phyloP scores from a whole-genome alignment of 371 early-diverging fungal species.

The Mucor lusitanicus region DNA sequence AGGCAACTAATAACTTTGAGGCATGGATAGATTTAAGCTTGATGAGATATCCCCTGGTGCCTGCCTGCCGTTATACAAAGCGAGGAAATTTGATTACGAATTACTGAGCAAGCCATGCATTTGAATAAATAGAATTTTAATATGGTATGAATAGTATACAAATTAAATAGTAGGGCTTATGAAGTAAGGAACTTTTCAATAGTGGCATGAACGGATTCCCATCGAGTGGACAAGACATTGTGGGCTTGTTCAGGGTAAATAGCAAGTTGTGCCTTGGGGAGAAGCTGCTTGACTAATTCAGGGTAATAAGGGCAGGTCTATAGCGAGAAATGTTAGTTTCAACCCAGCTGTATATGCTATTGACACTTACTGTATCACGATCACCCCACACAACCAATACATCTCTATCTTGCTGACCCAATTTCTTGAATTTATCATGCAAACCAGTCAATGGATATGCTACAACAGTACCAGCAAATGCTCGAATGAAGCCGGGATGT shows the following conservation, averaged over 20 bases:
- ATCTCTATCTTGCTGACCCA: conserved; percentile 31
- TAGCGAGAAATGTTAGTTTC: neutral
- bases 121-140: neutral
- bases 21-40: conserved; percentile 43
- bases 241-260: conserved; percentile 35
- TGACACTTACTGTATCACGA: conserved; percentile 33
- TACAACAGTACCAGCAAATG: conserved; percentile 44
- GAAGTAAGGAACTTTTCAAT: conserved; percentile 13
- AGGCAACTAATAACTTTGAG: neutral
- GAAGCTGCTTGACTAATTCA: conserved; percentile 13
- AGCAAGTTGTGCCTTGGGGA: conserved; percentile 30
- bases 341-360: too few relatives aligned
- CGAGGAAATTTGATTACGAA: conserved; percentile 62
- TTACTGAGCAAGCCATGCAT: conserved; percentile 52
- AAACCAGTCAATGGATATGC: conserved; percentile 42
- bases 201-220: conserved; percentile 12
- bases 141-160: neutral
- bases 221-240: conserved; percentile 31
- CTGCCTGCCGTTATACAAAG: conserved; percentile 47
- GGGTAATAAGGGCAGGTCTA: conserved; percentile 38
- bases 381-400: conserved; percentile 51
- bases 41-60: conserved; percentile 66
- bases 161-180: neutral
- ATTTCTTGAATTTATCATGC: conserved; percentile 32
- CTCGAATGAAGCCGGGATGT: conserved; percentile 50